Conservation (phyloP, 768 basidiomycete species). For the Suillus clintonianus region DNA sequence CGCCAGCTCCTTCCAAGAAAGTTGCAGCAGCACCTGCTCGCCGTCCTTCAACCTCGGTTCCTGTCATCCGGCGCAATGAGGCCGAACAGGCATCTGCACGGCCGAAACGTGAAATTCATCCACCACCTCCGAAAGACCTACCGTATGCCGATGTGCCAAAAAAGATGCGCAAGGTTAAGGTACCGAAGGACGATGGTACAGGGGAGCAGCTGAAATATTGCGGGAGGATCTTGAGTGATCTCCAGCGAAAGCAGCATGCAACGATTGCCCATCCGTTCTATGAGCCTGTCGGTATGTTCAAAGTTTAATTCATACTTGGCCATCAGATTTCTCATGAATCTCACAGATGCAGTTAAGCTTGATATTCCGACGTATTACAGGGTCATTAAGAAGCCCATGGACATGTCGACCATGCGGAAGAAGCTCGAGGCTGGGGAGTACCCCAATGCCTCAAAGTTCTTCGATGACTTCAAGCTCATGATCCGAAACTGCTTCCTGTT, state of each 20-base stretch:
- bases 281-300: conserved; percentile 86
- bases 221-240: conserved; percentile 67
- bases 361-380: conserved; percentile 84
- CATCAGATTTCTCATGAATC: too few species aligned
- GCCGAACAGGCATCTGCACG: conserved; percentile 54
- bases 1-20: conserved; percentile 26
- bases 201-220: conserved; percentile 87
- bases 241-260: conserved; percentile 80
- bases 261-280: conserved; percentile 81
- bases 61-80: conserved; percentile 82
- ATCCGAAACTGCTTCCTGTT: conserved; percentile 91
- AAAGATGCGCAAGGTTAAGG: conserved; percentile 64
- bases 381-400: conserved; percentile 94
- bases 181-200: conserved; percentile 63
- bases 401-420: conserved; percentile 82
- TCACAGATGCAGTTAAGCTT: conserved; percentile 72
- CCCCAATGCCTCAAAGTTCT: conserved; percentile 74
- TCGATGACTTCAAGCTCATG: conserved; percentile 92
- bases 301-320: neutral
- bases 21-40: conserved; percentile 50
- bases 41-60: conserved; percentile 78
- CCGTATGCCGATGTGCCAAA: conserved; percentile 79
- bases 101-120: conserved; percentile 98
- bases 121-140: conserved; percentile 90
- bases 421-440: conserved; percentile 84